Percentiles rank a stretch among this genome's conserved stretches.
Evolutionary conservation across 2,329 filamentous ascomycete genomes (phyloP).

Genomic region (Colletotrichum camelliae): DNA sequence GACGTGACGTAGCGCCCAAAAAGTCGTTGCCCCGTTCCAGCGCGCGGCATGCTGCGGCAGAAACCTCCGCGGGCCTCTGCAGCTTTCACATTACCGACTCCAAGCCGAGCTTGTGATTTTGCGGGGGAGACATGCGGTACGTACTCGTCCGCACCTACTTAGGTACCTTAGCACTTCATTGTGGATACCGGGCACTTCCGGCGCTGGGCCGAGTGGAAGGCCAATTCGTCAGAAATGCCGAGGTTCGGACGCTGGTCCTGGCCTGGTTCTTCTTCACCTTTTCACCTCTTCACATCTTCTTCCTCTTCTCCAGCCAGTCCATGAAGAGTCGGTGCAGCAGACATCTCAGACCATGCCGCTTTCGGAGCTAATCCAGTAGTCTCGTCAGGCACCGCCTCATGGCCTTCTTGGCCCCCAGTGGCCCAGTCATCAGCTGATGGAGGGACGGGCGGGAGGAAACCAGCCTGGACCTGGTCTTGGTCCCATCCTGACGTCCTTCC

Average conservation of each 20-base stretch:
- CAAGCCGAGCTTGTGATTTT: conserved; percentile 64
- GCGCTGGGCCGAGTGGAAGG: not conserved
- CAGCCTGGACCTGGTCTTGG: not conserved
- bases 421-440: not conserved
- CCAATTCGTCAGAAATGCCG: conserved; percentile 19
- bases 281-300: not conserved
- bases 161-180: too few species aligned
- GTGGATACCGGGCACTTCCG: conserved; percentile 13
- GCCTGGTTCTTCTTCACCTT: not conserved
- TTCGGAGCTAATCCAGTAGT: not conserved
- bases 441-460: not conserved
- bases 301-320: not conserved
- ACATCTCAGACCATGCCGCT: not conserved
- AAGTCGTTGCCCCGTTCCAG: not conserved
- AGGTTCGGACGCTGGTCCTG: conserved; percentile 19
- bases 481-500: not conserved
- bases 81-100: conserved; percentile 46
- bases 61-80: not conserved
- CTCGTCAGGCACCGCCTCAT: conserved; percentile 1
- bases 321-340: not conserved
- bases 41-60: not conserved
- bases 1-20: not conserved
- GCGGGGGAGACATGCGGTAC: conserved; percentile 42
- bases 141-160: not conserved
- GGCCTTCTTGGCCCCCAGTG: not conserved